These are phyloP conservation scores for Themeda triandra DNA, from an alignment of 176 grass and related monocot genomes.

Conservation along the genomic window DNA sequence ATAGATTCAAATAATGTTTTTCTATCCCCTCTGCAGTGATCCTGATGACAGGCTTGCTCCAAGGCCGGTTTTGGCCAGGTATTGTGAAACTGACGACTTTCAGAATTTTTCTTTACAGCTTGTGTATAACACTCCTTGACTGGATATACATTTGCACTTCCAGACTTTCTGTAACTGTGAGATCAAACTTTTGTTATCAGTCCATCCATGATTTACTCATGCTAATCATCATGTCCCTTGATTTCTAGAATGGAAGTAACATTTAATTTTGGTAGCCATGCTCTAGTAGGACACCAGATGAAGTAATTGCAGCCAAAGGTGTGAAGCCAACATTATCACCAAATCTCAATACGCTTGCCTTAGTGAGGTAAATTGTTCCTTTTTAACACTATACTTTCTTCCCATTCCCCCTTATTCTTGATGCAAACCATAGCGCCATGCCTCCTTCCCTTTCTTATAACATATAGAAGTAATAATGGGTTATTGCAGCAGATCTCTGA, in stretches of 20 bases:
- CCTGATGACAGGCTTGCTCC: constrained; percentile 75
- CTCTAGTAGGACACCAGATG: constrained; percentile 70
- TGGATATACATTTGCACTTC: neutral
- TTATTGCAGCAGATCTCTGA: constrained; percentile 4
- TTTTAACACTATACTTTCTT: neutral
- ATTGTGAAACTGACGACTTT: neutral
- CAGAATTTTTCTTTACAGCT: neutral
- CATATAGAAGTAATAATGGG: neutral
- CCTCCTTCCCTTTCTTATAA: neutral
- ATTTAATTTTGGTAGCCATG: constrained; percentile 14
- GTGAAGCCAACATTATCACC: constrained; percentile 91
- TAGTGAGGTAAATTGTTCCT: constrained; percentile 69
- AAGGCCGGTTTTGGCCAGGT: constrained; percentile 88
- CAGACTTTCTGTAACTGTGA: neutral
- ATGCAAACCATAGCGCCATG: neutral
- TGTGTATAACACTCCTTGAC: neutral
- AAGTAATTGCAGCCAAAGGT: constrained; percentile 90
- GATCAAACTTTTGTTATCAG: neutral
- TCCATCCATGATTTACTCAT: neutral
- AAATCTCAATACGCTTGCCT: constrained; percentile 74
- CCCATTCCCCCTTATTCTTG: neutral
- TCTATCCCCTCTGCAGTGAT: constrained; percentile 60
- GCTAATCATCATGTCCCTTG: neutral
- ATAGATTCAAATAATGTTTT: constrained; percentile 18
- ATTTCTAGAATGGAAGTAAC: constrained; percentile 11